These are phyloP conservation scores for Metschnikowia gruessii DNA, from an alignment of 805 yeast genomes.

Conservation along the genomic window DNA sequence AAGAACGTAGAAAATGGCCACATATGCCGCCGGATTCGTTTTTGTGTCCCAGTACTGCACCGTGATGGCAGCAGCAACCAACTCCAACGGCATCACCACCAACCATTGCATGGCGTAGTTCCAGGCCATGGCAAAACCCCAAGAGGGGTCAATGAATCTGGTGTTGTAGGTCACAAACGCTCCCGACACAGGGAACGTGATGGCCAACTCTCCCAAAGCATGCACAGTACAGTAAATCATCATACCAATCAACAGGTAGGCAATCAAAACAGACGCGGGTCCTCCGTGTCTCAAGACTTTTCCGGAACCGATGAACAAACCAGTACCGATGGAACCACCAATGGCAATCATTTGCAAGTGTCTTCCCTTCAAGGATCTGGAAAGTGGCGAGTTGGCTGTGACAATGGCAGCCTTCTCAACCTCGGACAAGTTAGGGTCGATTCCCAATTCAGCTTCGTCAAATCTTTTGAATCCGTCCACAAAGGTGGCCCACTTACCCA, in stretches of 20 bases:
- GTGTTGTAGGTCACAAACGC: conserved; percentile 25
- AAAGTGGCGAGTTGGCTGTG: conserved; percentile 56
- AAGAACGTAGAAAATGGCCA: conserved; percentile 51
- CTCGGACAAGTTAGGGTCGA: conserved; percentile 41
- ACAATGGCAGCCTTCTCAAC: conserved; percentile 47
- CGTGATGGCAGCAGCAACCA: conserved; percentile 37
- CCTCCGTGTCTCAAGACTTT: conserved; percentile 58
- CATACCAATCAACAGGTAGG: conserved; percentile 54
- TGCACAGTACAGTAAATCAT: conserved; percentile 59
- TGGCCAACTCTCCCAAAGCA: conserved; percentile 66
- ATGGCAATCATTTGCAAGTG: conserved; percentile 67
- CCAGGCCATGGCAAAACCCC: conserved; percentile 30
- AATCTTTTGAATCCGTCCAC: conserved; percentile 33
- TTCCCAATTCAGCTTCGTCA: conserved; percentile 36
- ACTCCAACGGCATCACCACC: conserved; percentile 36
- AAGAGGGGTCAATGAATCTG: conserved; percentile 24
- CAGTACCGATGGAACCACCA: conserved; percentile 68
- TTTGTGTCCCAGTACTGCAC: conserved; percentile 47
- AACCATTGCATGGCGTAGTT: conserved; percentile 39
- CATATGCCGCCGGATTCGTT: conserved; percentile 52
- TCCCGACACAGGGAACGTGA: conserved; percentile 38
- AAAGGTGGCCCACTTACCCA: conserved; percentile 20
- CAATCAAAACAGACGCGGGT: conserved; percentile 58
- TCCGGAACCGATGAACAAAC: conserved; percentile 64
- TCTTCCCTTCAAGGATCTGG: conserved; percentile 52